A percentile compares a stretch with the other conserved stretches of the same genome.
These are phyloP conservation scores for Cercospora brassicicola DNA, from an alignment of 2,329 filamentous ascomycete genomes.

Conservation along the genomic window DNA sequence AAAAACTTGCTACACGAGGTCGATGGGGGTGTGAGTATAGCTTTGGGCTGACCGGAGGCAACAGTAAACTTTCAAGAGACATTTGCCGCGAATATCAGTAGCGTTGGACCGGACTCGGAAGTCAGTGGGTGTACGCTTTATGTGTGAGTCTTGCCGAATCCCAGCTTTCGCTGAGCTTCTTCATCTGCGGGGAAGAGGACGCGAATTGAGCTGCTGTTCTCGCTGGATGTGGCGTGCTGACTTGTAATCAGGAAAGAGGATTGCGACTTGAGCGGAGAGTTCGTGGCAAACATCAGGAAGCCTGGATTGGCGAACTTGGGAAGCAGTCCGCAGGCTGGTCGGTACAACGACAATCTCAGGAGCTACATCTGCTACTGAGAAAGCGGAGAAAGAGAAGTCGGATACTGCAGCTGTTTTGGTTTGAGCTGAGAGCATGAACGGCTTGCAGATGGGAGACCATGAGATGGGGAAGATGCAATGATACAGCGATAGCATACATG, in stretches of 20 bases:
- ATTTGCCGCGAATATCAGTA: constrained; percentile 20
- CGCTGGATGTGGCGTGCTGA: no score
- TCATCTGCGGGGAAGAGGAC: no score
- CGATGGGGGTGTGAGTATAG: background rate
- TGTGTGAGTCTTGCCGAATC: constrained; percentile 15
- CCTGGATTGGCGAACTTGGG: constrained; percentile 21
- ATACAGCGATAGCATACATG: background rate
- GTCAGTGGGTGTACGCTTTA: constrained; percentile 25
- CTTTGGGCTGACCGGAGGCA: background rate
- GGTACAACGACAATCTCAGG: constrained; percentile 21
- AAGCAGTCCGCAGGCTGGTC: constrained; percentile 11
- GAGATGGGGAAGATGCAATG: background rate
- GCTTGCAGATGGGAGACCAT: background rate
- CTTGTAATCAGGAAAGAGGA: constrained; percentile 17
- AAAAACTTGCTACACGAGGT: no score
- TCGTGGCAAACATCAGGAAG: constrained; percentile 10
- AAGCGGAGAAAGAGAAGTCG: no score
- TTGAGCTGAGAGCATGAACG: background rate
- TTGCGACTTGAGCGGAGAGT: constrained; percentile 17
- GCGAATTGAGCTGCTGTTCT: no score
- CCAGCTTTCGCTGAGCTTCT: no score
- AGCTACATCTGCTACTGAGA: constrained; percentile 27
- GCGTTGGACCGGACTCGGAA: constrained; percentile 21
- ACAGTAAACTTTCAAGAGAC: constrained; percentile 22
- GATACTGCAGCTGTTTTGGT: background rate